Percentiles rank a stretch among this genome's conserved stretches.
These are phyloP conservation scores for Fusarium lyarnte DNA, from an alignment of 2,329 filamentous ascomycete genomes.

Conservation along the genomic window DNA sequence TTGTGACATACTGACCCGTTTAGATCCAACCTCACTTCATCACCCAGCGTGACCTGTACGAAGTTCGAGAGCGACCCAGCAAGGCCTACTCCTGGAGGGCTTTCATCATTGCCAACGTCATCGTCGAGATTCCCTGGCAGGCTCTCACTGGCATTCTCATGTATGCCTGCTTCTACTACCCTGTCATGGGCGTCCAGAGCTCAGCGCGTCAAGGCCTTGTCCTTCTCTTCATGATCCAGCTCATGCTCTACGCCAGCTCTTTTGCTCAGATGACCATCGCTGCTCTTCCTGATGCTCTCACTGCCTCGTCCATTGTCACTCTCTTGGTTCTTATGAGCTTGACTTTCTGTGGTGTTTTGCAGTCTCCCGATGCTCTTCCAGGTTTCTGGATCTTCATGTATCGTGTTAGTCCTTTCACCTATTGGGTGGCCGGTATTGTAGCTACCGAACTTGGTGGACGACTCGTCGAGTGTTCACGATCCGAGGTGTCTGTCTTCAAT, in stretches of 20 bases:
- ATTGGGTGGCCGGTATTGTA: constrained; percentile 68
- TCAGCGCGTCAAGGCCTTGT: constrained; percentile 71
- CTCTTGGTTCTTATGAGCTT: constrained; percentile 54
- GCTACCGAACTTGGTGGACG: constrained; percentile 25
- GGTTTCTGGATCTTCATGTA: constrained; percentile 81
- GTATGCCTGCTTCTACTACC: constrained; percentile 75
- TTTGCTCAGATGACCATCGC: constrained; percentile 81
- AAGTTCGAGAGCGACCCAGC: constrained; percentile 78
- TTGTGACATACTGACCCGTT: not conserved
- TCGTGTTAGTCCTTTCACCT: constrained; percentile 70
- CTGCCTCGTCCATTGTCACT: constrained; percentile 65
- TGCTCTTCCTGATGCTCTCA: constrained; percentile 68
- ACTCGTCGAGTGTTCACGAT: constrained; percentile 56
- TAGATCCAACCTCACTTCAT: constrained; percentile 80
- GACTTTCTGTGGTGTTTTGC: constrained; percentile 61
- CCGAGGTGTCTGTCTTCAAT: constrained; percentile 70
- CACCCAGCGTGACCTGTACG: constrained; percentile 77
- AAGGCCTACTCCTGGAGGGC: constrained; percentile 80
- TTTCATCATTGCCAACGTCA: constrained; percentile 76
- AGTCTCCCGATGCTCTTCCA: constrained; percentile 62
- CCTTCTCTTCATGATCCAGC: constrained; percentile 70
- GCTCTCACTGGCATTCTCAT: constrained; percentile 70
- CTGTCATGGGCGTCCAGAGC: constrained; percentile 60
- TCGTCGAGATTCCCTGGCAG: constrained; percentile 79
- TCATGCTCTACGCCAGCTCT: constrained; percentile 76